Evolutionary conservation across 1,139 yeast genomes (phyloP).

Genomic region (Blastobotrys arbuscula): DNA sequence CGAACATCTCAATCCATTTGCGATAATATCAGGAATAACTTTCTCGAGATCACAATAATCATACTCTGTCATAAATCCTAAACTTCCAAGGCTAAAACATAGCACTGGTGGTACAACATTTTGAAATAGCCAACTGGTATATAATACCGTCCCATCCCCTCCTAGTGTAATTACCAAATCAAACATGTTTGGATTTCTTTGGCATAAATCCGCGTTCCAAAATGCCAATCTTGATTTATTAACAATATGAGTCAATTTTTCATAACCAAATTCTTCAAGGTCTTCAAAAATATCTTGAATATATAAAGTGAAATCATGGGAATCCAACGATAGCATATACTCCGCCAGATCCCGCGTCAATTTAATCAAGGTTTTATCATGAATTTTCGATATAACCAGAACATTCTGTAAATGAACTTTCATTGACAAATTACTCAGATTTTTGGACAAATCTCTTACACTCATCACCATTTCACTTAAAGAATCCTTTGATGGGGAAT

Average conservation of each 20-base stretch:
- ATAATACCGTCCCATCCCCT: slow-evolving; percentile 86
- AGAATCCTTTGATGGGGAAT: slow-evolving; percentile 31
- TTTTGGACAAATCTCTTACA: slow-evolving; percentile 38
- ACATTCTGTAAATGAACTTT: slow-evolving; percentile 54
- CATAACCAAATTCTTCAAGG: slow-evolving; percentile 43
- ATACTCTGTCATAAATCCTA: slow-evolving; percentile 80
- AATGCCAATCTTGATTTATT: slow-evolving; percentile 43
- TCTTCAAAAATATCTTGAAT: slow-evolving; percentile 49
- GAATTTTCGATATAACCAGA: slow-evolving; percentile 64
- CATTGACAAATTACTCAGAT: slow-evolving; percentile 41
- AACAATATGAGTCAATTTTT: slow-evolving; percentile 29
- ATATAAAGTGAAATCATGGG: slow-evolving; percentile 26
- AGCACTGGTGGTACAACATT: slow-evolving; percentile 76
- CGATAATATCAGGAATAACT: slow-evolving; percentile 51
- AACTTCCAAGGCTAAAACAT: slow-evolving; percentile 74
- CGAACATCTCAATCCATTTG: slow-evolving; percentile 59
- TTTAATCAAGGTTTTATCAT: slow-evolving; percentile 53
- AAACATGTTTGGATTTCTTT: slow-evolving; percentile 41
- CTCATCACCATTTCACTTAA: slow-evolving; percentile 39
- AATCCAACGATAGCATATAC: slow-evolving; percentile 42
- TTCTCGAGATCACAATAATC: slow-evolving; percentile 50
- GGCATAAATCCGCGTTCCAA: slow-evolving; percentile 54
- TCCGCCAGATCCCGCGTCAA: slow-evolving; percentile 53
- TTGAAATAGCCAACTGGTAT: slow-evolving; percentile 56
- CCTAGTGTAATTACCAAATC: slow-evolving; percentile 62